Evolutionary conservation across 345 rosid genomes (phyloP), one percentile per base, ranked within the genome.

Genomic region (Euphorbia tirucalli): DNA sequence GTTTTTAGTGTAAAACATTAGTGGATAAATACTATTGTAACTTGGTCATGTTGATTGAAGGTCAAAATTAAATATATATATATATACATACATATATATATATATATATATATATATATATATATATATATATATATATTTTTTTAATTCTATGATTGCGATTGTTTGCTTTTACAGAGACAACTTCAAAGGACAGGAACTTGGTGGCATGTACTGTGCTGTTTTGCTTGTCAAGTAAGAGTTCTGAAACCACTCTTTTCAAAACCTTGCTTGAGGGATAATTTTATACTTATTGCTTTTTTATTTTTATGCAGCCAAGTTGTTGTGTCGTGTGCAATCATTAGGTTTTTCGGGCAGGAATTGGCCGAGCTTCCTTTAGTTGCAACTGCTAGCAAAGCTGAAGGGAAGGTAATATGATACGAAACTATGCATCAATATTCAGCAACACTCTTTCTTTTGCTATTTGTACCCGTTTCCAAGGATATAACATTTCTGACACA

Each of bases 311-410:
- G 84, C 88, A 95, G 97, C 83, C 86, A 84, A 66, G 95, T 80
- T 59, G 87, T 92, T 0, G 96, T 90, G 41, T 89, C 93, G 7
- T 90, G 88, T 18, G 99, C 92, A 75, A 81, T 89, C 57, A 80
- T 92, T 63, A 83, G 99, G 67, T 74, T 94, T 66, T 90, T 94
- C 11, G 97, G 97, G 75, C 75, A 76, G 71, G 97, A 95, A 61
- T 74, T 90, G 76, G 99, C 99, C 7, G 99, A 95, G 73, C 88
- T 95, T 72, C 99, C 99, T 72, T 70, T 92, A 55, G 99, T 87
- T 70, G 97, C 99, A 54, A 95, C 97, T 24, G 84, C 83, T 69
- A 78, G 72, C 58, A 91, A 85, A 21, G 77, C 65, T 55, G 89
- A 89, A 81, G 97, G 97, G 68, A 82, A 86, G 91, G 99, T 93